Evolutionary conservation across 192 early-diverging fungal species (phyloP).

Genomic region (Thoreauomyces humboldtii): DNA sequence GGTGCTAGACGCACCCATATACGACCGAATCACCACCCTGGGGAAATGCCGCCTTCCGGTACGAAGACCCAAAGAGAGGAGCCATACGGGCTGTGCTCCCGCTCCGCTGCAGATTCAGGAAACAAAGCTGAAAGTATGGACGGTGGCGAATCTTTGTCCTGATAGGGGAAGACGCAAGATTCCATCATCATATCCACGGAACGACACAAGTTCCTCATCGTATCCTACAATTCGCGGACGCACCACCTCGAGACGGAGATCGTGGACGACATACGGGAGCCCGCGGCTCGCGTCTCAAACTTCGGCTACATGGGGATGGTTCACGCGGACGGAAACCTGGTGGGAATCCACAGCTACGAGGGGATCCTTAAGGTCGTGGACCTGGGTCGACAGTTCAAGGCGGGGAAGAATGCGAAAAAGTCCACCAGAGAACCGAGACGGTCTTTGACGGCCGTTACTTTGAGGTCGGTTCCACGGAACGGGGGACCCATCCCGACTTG

Average conservation of each 20-base stretch:
- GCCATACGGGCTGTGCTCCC: too few relatives aligned
- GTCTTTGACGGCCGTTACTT: too few relatives aligned
- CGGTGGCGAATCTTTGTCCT: too few relatives aligned
- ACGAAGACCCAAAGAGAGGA: too few relatives aligned
- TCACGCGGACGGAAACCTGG: slow-evolving; percentile 52
- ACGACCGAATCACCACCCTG: slow-evolving; percentile 67
- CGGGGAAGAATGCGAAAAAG: too few relatives aligned
- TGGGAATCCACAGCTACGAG: slow-evolving; percentile 65
- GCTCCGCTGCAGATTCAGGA: too few relatives aligned
- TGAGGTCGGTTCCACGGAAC: too few relatives aligned
- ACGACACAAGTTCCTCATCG: slow-evolving; percentile 63
- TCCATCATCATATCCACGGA: slow-evolving; percentile 68
- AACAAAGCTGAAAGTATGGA: too few relatives aligned
- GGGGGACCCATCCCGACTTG: too few relatives aligned
- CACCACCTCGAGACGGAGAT: slow-evolving; percentile 62
- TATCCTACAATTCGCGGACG: slow-evolving; percentile 59
- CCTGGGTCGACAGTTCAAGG: too few relatives aligned
- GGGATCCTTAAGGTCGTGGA: slow-evolving; percentile 64
- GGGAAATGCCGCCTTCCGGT: slow-evolving; percentile 47
- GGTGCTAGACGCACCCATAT: slow-evolving; percentile 58
- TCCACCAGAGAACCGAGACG: too few relatives aligned
- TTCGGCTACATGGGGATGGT: slow-evolving; percentile 53
- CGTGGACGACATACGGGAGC: slow-evolving; percentile 58
- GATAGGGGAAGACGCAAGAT: too few relatives aligned
- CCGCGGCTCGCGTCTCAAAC: slow-evolving; percentile 52